These are phyloP conservation scores for Solanum hybrid DNA, from an alignment of 305 asterid species.

Conservation along the genomic window DNA sequence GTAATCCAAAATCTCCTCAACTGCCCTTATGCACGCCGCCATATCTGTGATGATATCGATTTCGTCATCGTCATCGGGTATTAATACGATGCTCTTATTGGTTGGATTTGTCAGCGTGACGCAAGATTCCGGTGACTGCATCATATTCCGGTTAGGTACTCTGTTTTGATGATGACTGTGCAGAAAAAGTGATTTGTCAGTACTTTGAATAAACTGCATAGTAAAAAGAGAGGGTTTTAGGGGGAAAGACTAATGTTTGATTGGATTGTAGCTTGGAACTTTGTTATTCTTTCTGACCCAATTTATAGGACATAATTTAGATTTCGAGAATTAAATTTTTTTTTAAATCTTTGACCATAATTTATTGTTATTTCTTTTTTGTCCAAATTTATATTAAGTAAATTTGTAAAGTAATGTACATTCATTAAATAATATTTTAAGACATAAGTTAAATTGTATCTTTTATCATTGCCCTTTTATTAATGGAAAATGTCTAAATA, in stretches of 20 bases:
- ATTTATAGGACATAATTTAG: neutral
- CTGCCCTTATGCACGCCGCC: neutral
- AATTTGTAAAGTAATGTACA: neutral
- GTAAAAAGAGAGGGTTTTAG: neutral
- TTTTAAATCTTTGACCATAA: neutral
- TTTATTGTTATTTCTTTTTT: neutral
- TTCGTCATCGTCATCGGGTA: neutral
- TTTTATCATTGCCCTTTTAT: neutral
- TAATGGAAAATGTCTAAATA: neutral
- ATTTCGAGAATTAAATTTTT: neutral
- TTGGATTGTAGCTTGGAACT: neutral
- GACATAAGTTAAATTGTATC: neutral
- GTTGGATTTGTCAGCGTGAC: neutral
- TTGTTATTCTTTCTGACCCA: fast-evolving
- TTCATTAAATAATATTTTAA: neutral
- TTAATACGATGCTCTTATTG: neutral
- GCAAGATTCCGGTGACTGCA: neutral
- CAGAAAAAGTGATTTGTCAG: neutral
- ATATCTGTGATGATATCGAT: neutral
- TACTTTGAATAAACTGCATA: neutral
- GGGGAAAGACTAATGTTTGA: neutral
- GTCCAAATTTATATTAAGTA: neutral
- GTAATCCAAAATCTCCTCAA: constrained; percentile 1
- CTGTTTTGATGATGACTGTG: neutral
- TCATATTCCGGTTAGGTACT: neutral